Conservation (phyloP, 2,329 filamentous ascomycete genomes). For the Clarireedia paspali region DNA sequence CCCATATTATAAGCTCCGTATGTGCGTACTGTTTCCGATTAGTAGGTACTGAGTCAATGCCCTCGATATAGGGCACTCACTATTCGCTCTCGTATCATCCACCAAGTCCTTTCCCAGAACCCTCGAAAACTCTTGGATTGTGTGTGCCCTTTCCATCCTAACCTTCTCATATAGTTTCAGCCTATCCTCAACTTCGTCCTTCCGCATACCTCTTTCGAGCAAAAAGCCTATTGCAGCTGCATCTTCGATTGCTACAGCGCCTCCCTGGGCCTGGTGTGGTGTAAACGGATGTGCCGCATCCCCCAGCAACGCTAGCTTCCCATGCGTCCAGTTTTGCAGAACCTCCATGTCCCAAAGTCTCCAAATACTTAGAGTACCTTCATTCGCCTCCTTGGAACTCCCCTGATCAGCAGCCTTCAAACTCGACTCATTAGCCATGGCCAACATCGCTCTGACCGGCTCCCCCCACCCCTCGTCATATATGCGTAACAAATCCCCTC, state of each 20-base stretch:
- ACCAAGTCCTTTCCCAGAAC: slow-evolving; percentile 41
- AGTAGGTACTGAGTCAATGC: no score
- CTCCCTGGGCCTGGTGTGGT: slow-evolving; percentile 57
- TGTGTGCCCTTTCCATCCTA: slow-evolving; percentile 48
- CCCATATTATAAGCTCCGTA: slow-evolving; percentile 39
- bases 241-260: slow-evolving; percentile 59
- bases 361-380: slow-evolving; percentile 44
- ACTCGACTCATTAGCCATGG: not conserved
- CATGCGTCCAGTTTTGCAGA: slow-evolving; percentile 47
- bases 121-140: slow-evolving; percentile 50
- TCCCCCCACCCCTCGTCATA: not conserved
- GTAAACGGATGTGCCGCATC: slow-evolving; percentile 64
- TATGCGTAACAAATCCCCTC: not conserved
- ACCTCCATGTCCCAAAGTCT: slow-evolving; percentile 54
- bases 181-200: slow-evolving; percentile 43
- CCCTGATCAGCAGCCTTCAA: slow-evolving; percentile 9
- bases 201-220: slow-evolving; percentile 38
- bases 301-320: slow-evolving; percentile 48
- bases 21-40: slow-evolving; percentile 7
- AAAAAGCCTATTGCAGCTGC: slow-evolving; percentile 50
- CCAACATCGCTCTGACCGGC: not conserved
- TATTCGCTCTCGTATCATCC: slow-evolving; percentile 34
- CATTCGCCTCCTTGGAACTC: no score
- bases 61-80: slow-evolving; percentile 36
- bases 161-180: slow-evolving; percentile 52